Conservation (phyloP, 1,139 yeast species). For the Yamadazyma pseudoaaseri region DNA sequence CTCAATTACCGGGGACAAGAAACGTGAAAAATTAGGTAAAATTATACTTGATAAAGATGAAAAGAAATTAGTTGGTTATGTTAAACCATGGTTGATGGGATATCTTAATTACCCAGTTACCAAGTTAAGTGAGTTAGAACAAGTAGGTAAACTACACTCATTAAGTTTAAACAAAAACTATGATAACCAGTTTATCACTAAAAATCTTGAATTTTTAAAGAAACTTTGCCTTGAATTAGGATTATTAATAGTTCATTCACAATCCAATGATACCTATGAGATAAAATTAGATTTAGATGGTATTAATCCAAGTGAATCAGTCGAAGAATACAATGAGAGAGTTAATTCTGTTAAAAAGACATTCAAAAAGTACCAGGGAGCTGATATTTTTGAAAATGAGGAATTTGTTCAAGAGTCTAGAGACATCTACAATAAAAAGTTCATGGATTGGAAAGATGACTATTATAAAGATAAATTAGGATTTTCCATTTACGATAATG, state of each 20-base stretch:
- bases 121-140: constrained; percentile 36
- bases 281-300: constrained; percentile 75
- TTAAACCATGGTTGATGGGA: constrained; percentile 70
- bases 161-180: constrained; percentile 31
- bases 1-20: constrained; percentile 68
- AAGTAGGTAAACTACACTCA: constrained; percentile 46
- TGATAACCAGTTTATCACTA: constrained; percentile 46
- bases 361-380: constrained; percentile 68
- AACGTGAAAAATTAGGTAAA: constrained; percentile 65
- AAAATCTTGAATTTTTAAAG: constrained; percentile 58
- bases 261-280: constrained; percentile 50
- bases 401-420: constrained; percentile 62
- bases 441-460: constrained; percentile 75
- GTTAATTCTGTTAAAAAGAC: constrained; percentile 38
- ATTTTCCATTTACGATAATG: constrained; percentile 58
- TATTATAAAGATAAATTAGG: constrained; percentile 80
- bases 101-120: constrained; percentile 25
- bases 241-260: constrained; percentile 62
- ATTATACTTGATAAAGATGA: constrained; percentile 70
- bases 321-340: constrained; percentile 59
- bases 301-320: constrained; percentile 59
- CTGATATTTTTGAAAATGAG: constrained; percentile 63
- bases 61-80: constrained; percentile 57
- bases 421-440: constrained; percentile 68
- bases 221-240: constrained; percentile 65